Conservation (phyloP, 345 rosid species). For the Euclidium syriacum region DNA sequence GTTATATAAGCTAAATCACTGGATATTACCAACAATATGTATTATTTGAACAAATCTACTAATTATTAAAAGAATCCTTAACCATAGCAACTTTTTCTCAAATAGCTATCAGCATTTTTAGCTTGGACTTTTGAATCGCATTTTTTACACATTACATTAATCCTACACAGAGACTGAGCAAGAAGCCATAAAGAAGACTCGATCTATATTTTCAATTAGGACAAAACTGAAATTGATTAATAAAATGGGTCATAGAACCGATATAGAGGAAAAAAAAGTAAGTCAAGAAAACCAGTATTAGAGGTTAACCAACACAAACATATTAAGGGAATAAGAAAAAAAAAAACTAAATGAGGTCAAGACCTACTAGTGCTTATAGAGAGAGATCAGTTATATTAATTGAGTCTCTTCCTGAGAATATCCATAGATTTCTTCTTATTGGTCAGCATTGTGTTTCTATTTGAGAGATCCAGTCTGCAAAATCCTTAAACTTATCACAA, state of each 20-base stretch:
- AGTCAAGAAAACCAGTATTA: background rate
- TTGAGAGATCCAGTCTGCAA: constrained; percentile 68
- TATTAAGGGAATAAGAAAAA: background rate
- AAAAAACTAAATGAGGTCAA: background rate
- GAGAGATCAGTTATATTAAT: constrained; percentile 71
- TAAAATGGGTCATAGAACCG: background rate
- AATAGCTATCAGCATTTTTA: background rate
- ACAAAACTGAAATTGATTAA: constrained; percentile 8
- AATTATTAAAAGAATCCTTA: no score
- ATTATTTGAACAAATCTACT: no score
- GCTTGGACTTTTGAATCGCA: background rate
- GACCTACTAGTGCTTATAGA: constrained; percentile 4
- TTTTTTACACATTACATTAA: background rate
- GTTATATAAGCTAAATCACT: no score
- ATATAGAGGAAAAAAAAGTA: background rate
- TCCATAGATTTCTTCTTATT: constrained; percentile 90
- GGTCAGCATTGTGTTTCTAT: constrained; percentile 58
- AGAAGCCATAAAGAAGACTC: no score
- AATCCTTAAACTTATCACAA: constrained; percentile 86
- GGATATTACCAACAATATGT: no score
- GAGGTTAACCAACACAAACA: background rate
- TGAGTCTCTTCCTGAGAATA: constrained; percentile 81
- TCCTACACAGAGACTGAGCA: no score
- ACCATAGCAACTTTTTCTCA: no score
- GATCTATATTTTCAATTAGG: no score